These are phyloP conservation scores for Ceratobasidium sp. DNA, from an alignment of 1,284 basidiomycete genomes.

Conservation along the genomic window DNA sequence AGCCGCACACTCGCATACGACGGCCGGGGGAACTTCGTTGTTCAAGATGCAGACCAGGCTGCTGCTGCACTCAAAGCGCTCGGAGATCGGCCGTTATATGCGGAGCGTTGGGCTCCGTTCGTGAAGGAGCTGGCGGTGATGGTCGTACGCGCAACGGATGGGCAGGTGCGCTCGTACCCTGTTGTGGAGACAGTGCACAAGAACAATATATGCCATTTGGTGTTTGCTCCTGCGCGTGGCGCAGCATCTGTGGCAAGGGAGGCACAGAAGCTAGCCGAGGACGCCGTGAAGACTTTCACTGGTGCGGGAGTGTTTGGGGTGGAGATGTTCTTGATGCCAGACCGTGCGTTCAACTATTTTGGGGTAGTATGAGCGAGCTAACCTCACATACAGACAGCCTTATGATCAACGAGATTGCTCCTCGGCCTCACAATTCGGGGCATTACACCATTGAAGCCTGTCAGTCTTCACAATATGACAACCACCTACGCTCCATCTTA, in stretches of 20 bases:
- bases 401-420: constrained; percentile 96
- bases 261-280: constrained; percentile 82
- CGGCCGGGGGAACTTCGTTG: constrained; percentile 90
- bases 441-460: constrained; percentile 99
- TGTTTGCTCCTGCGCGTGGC: constrained; percentile 82
- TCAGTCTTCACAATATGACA: constrained; percentile 96
- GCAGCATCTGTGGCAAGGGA: constrained; percentile 65
- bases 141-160: constrained; percentile 86
- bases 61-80: constrained; percentile 74
- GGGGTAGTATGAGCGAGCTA: constrained; percentile 4
- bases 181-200: constrained; percentile 96
- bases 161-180: constrained; percentile 87
- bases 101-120: constrained; percentile 94
- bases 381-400: constrained; percentile 67
- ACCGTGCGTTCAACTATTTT: constrained; percentile 66
- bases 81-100: constrained; percentile 79
- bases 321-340: constrained; percentile 93
- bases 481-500: constrained; percentile 97
- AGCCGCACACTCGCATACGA: constrained; percentile 95
- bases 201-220: constrained; percentile 93
- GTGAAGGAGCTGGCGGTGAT: constrained; percentile 94
- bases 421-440: constrained; percentile 98
- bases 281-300: constrained; percentile 80
- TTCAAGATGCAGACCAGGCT: constrained; percentile 67
- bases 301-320: constrained; percentile 98